Percentiles rank a stretch among this genome's conserved stretches.
Evolutionary conservation across 1,284 basidiomycete genomes (phyloP).

Genomic region (Moesziomyces parantarcticus): DNA sequence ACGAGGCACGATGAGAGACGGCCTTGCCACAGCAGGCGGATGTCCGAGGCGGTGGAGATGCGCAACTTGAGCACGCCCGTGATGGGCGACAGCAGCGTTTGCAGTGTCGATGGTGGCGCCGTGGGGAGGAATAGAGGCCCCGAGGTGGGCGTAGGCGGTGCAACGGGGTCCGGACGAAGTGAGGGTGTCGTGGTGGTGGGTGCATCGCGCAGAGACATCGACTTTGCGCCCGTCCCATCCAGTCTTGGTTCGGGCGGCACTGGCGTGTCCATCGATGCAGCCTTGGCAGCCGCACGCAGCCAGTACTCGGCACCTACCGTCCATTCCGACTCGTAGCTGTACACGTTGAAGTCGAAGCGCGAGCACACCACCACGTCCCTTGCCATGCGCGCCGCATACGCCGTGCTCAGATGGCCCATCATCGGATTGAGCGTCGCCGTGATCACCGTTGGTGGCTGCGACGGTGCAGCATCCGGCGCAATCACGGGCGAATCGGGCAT

Average conservation of each 20-base stretch:
- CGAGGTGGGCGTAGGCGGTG: too few relatives aligned
- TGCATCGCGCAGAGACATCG: too few relatives aligned
- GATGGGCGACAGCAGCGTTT: conserved; percentile 69
- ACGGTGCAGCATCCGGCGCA: conserved; percentile 62
- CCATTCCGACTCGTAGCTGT: conserved; percentile 95
- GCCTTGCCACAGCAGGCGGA: conserved; percentile 93
- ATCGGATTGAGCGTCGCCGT: conserved; percentile 96
- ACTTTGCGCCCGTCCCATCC: too few relatives aligned
- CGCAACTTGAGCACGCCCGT: conserved; percentile 88
- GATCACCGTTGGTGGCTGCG: conserved; percentile 84
- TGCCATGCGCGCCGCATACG: conserved; percentile 88
- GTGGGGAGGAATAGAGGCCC: too few relatives aligned
- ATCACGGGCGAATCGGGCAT: conserved; percentile 75
- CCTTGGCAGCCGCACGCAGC: conserved; percentile 24
- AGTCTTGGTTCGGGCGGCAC: too few relatives aligned
- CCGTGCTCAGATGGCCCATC: conserved; percentile 90
- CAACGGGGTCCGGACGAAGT: too few relatives aligned
- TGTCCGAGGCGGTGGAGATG: conserved; percentile 78
- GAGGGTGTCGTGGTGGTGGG: too few relatives aligned
- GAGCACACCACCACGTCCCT: conserved; percentile 87
- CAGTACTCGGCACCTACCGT: conserved; percentile 74
- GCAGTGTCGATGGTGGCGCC: too few relatives aligned
- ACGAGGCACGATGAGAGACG: conserved; percentile 88
- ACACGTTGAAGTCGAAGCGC: conserved; percentile 95
- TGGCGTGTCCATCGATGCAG: too few relatives aligned